Conservation (phyloP, 495 filamentous ascomycete genomes). For the Polyplosphaeria fusca region DNA sequence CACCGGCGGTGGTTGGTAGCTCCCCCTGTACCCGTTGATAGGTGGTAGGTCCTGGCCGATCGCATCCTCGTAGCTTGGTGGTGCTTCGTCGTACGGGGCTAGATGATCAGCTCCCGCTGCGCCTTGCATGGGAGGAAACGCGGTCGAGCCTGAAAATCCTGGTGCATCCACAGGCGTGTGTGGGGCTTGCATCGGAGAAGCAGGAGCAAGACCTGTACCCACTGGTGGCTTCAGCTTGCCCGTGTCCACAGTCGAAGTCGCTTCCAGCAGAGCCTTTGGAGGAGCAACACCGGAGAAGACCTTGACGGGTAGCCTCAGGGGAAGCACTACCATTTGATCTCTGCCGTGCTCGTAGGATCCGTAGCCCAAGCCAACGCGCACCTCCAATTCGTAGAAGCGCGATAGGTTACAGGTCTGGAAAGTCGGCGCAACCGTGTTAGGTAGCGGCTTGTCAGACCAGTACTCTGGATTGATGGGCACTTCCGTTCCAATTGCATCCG, state of each 20-base stretch:
- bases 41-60: conserved; percentile 74
- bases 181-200: conserved; percentile 30
- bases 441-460: conserved; percentile 69
- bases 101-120: conserved; percentile 20
- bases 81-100: conserved; percentile 41
- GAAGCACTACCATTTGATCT: conserved; percentile 65
- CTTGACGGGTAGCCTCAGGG: conserved; percentile 71
- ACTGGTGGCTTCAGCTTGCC: conserved; percentile 6
- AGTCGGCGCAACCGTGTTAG: conserved; percentile 77
- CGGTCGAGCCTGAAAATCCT: conserved; percentile 12
- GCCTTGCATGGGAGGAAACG: conserved; percentile 26
- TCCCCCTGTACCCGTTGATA: conserved; percentile 60
- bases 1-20: conserved; percentile 57
- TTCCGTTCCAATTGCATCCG: conserved; percentile 62
- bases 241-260: conserved; percentile 48
- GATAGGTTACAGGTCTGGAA: conserved; percentile 88
- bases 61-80: conserved; percentile 61
- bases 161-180: conserved; percentile 24
- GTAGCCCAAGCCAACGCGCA: conserved; percentile 70
- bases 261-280: conserved; percentile 68
- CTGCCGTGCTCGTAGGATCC: conserved; percentile 41
- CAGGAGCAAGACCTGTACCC: conserved; percentile 9
- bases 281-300: conserved; percentile 91
- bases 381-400: conserved; percentile 76
- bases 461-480: conserved; percentile 60